Conservation (phyloP, 2,329 filamentous ascomycete genomes). For the Fonsecaea monophora region DNA sequence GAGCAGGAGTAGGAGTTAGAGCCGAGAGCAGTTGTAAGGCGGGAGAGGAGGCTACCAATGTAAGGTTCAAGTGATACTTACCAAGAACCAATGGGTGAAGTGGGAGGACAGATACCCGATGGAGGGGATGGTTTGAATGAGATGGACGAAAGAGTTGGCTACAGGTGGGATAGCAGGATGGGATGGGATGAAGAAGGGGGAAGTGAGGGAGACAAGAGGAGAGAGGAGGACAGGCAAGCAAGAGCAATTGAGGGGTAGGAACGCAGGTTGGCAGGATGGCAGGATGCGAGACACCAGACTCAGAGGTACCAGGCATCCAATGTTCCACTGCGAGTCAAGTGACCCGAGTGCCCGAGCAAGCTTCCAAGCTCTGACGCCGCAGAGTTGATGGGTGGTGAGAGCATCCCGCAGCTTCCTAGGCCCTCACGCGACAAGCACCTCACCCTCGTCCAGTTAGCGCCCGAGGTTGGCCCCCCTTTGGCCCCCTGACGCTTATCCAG, state of each 20-base stretch:
- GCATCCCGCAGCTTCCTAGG: not conserved
- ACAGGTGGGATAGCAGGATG: slow-evolving; percentile 15
- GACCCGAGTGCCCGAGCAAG: slow-evolving; percentile 11
- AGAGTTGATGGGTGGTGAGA: slow-evolving; percentile 7
- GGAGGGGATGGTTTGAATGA: slow-evolving; percentile 13
- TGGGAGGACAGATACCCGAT: slow-evolving; percentile 17
- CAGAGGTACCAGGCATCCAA: slow-evolving; percentile 20
- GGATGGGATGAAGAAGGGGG: slow-evolving; percentile 24
- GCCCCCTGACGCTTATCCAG: slow-evolving; percentile 2
- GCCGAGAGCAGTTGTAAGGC: slow-evolving; percentile 3
- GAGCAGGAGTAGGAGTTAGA: slow-evolving; percentile 6
- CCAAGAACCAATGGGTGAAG: slow-evolving; percentile 28
- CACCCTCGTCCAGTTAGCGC: slow-evolving; percentile 13
- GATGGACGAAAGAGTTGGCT: slow-evolving; percentile 15
- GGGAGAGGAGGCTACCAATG: slow-evolving; percentile 10
- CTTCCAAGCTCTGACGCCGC: not conserved
- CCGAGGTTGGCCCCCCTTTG: not conserved
- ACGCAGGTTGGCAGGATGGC: not conserved
- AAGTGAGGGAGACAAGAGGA: slow-evolving; percentile 18
- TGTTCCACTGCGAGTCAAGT: slow-evolving; percentile 22
- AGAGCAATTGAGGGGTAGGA: slow-evolving; percentile 35
- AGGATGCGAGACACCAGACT: too few relatives aligned
- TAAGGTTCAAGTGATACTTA: slow-evolving; percentile 20
- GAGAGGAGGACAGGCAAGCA: slow-evolving; percentile 20
- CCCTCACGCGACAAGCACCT: slow-evolving; percentile 35